Conservation (phyloP, 1,284 basidiomycete species). For the Ceratobasidium sp. region DNA sequence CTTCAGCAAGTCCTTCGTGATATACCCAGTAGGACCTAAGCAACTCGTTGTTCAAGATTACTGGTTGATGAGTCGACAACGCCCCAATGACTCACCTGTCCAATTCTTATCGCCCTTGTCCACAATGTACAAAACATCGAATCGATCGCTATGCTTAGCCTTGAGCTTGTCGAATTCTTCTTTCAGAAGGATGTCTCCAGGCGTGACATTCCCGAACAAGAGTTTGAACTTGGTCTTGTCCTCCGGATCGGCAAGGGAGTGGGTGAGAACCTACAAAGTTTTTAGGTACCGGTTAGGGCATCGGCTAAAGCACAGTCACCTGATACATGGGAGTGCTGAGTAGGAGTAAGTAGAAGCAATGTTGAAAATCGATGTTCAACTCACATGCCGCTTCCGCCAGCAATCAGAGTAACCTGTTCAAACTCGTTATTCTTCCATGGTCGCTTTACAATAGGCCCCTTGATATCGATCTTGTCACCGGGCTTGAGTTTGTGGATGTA, state of each 20-base stretch:
- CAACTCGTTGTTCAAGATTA: conserved; percentile 1
- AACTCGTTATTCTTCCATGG: conserved; percentile 86
- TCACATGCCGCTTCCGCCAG: conserved; percentile 89
- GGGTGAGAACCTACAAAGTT: conserved; percentile 68
- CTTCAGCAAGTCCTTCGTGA: conserved; percentile 78
- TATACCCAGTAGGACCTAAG: conserved; percentile 77
- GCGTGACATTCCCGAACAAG: conserved; percentile 91
- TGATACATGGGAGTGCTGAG: conserved; percentile 64
- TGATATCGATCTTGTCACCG: conserved; percentile 88
- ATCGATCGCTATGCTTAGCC: conserved; percentile 73
- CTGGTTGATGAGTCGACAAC: neutral
- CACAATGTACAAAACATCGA: conserved; percentile 88
- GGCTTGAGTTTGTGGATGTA: conserved; percentile 78
- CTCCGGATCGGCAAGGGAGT: conserved; percentile 74
- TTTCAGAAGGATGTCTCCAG: conserved; percentile 89
- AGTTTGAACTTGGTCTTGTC: conserved; percentile 98
- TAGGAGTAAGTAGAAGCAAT: conserved; percentile 30
- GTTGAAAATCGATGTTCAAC: conserved; percentile 51
- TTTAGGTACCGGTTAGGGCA: neutral
- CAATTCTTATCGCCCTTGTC: conserved; percentile 82
- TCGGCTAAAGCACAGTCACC: conserved; percentile 46
- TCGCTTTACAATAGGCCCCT: conserved; percentile 90
- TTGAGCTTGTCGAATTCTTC: conserved; percentile 84
- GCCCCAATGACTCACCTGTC: conserved; percentile 65
- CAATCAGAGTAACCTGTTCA: conserved; percentile 88